Evolutionary conservation across 164 flowering plant species (phyloP).

Genomic region (Cinnamomum chago): DNA sequence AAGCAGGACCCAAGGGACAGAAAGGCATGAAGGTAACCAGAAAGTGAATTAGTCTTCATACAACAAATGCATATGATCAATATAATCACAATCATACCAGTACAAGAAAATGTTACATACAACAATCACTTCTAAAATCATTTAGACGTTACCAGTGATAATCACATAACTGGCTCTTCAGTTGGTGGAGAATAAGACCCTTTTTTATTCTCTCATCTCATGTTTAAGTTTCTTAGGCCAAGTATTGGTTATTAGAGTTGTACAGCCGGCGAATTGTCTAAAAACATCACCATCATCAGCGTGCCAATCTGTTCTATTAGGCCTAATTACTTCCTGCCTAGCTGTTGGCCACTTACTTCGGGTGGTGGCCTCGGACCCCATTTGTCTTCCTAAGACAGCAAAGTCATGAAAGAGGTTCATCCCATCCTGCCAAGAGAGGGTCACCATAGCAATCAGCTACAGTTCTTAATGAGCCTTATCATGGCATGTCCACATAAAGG

Average conservation of each 20-base stretch:
- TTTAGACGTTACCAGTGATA: background rate
- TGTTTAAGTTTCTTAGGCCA: slow-evolving; percentile 17
- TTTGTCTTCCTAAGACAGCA: slow-evolving; percentile 9
- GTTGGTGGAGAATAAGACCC: slow-evolving; percentile 6
- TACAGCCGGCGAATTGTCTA: slow-evolving; percentile 23
- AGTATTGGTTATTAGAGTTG: slow-evolving; percentile 26
- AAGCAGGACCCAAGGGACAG: too few species aligned
- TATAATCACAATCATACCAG: background rate
- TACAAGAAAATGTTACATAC: background rate
- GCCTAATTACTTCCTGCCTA: slow-evolving; percentile 16
- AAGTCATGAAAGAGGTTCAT: slow-evolving; percentile 2
- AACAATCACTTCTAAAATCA: background rate
- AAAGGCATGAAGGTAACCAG: background rate
- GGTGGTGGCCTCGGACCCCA: slow-evolving; percentile 10
- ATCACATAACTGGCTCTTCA: slow-evolving; percentile 1
- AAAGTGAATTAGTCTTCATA: background rate
- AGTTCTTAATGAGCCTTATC: slow-evolving; percentile 10
- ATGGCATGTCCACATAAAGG: slow-evolving; percentile 9
- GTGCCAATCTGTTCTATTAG: slow-evolving; percentile 2
- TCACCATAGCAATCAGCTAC: slow-evolving; percentile 15
- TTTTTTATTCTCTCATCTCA: slow-evolving; percentile 6
- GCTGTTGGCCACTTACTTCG: slow-evolving; percentile 43
- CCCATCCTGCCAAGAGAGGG: background rate
- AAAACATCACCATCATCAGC: slow-evolving; percentile 12
- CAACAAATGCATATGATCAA: background rate